Percentiles rank a stretch among this genome's conserved stretches.
phyloP scores from a whole-genome alignment of 768 basidiomycete species.

The Mycena galericulata region DNA sequence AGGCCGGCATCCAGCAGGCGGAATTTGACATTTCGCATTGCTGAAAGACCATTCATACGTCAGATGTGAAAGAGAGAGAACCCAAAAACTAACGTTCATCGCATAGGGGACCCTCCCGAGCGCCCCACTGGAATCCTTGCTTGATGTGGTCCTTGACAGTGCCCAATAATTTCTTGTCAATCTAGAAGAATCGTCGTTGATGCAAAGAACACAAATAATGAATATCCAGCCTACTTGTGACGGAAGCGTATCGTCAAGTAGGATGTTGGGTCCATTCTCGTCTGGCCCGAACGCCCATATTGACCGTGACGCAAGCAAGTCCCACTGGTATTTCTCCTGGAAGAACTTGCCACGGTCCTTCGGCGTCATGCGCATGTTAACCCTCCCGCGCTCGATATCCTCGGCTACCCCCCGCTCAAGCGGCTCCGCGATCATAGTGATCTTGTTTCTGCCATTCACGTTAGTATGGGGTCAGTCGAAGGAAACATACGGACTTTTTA shows the following conservation, averaged over 20 bases:
- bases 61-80: constrained; percentile 1
- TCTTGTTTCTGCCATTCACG: constrained; percentile 79
- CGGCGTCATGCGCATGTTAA: constrained; percentile 94
- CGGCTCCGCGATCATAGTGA: constrained; percentile 99
- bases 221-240: constrained; percentile 71
- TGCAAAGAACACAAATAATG: constrained; percentile 1
- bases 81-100: constrained; percentile 90
- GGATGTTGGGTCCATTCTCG: constrained; percentile 92
- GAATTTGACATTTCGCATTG: constrained; percentile 99
- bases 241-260: constrained; percentile 96
- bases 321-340: constrained; percentile 98
- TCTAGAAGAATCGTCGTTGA: constrained; percentile 45
- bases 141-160: constrained; percentile 96
- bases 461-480: constrained; percentile 21
- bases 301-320: constrained; percentile 94
- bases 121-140: constrained; percentile 99
- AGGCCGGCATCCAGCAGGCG: constrained; percentile 92
- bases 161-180: constrained; percentile 92
- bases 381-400: constrained; percentile 93
- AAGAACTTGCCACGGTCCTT: constrained; percentile 98
- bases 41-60: constrained; percentile 53
- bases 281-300: constrained; percentile 99
- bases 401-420: constrained; percentile 95
- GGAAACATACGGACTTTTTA: constrained; percentile 86
- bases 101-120: constrained; percentile 96